Evolutionary conservation across 768 basidiomycete species (phyloP), one percentile per base, ranked within the genome.

Genomic region (Hypholoma fasciculare): DNA sequence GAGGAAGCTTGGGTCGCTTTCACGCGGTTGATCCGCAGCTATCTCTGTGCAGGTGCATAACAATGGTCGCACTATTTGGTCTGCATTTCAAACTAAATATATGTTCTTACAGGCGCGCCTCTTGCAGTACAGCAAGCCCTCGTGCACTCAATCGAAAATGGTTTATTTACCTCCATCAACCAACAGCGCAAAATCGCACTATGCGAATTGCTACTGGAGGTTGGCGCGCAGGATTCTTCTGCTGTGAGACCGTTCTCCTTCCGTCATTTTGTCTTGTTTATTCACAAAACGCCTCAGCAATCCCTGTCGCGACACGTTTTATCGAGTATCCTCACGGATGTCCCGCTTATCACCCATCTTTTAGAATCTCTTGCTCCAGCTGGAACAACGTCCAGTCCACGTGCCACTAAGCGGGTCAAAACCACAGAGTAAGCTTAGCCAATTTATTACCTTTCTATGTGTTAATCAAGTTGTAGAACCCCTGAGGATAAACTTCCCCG

Each of bases 341-440:
- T 81, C 1, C 60, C 75, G 0, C 68, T 90, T 37, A 81, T 89
- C 8, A 61, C 79, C 12, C 77, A 78, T 26, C 73, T 93, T 14
- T 73, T 92, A 6, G 64, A 71, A 17, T 63, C 66, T 8, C 73
- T 88, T 27, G 81, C 81, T 56, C 87, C 85, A 2, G 65, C 67
- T 17, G 69, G 75, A 2, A 65, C 68, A 19, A 78, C 78, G 19
- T 65, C 68, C 5, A 72, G 72, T 13, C 73, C 81, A 8, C 84
- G 84, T 13, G 81, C 82, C 1, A 78, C 74, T 47, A 95, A 95
- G 72, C 82, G 90, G 17, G 75, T 78, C 9, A 91, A 86, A 66
- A 69, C 84, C 7, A 75, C 82, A 8, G 76, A 76, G 89, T 90
- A 63, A 34, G 80, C 69, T 12, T 43, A 17, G 17, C 44, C 55